phyloP scores from a whole-genome alignment of 2,329 filamentous ascomycete genomes.

The Aspergillus vadensis region DNA sequence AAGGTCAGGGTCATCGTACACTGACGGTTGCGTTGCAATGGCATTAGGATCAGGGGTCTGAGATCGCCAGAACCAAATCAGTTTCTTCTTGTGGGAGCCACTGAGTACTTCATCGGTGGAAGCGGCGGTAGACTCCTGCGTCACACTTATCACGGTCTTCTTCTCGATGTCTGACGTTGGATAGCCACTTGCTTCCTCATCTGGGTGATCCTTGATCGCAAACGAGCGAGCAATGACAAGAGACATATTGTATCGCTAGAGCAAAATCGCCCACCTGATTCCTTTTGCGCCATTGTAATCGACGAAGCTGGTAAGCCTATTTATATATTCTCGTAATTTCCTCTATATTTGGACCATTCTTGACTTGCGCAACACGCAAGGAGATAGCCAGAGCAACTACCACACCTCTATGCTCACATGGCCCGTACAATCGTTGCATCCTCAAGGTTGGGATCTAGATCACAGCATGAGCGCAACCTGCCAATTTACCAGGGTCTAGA shows the following conservation, averaged over 20 bases:
- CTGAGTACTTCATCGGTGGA: slow-evolving; percentile 15
- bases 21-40: slow-evolving; percentile 47
- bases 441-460: slow-evolving; percentile 3
- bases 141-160: slow-evolving; percentile 9
- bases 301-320: not conserved
- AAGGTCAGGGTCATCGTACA: slow-evolving; percentile 49
- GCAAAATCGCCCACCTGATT: not conserved
- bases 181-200: not conserved
- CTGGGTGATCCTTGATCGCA: not conserved
- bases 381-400: not conserved
- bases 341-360: not conserved
- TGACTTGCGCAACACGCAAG: slow-evolving; percentile 1
- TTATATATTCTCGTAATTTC: not conserved
- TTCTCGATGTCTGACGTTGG: slow-evolving; percentile 13
- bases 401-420: not conserved
- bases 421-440: not conserved
- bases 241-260: slow-evolving; percentile 11
- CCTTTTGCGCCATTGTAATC: too few species aligned
- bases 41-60: slow-evolving; percentile 28
- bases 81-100: slow-evolving; percentile 22
- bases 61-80: slow-evolving; percentile 34
- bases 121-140: not conserved
- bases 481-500: not conserved
- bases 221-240: slow-evolving; percentile 17
- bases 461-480: not conserved